Conservation (phyloP, 2,329 filamentous ascomycete species). For the Furcasterigmium furcatum region DNA sequence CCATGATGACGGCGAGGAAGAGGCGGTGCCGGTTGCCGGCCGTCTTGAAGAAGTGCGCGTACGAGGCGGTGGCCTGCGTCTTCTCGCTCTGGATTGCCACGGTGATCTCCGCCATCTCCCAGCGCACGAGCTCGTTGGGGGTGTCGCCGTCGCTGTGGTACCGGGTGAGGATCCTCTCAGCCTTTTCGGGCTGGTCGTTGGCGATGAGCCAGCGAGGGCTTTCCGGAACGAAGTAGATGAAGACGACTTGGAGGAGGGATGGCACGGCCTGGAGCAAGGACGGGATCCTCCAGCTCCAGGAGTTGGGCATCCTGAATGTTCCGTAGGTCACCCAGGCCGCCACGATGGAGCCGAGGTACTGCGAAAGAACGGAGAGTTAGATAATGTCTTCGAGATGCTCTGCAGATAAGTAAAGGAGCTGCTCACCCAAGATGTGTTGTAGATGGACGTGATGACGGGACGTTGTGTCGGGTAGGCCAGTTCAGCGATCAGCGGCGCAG, state of each 20-base stretch:
- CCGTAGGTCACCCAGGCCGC: slow-evolving; percentile 14
- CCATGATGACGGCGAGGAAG: neutral
- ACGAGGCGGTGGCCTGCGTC: slow-evolving; percentile 12
- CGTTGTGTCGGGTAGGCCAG: slow-evolving; percentile 29
- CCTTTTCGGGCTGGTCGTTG: slow-evolving; percentile 41
- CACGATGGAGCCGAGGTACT: slow-evolving; percentile 9
- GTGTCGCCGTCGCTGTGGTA: slow-evolving; percentile 45
- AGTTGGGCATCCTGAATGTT: neutral
- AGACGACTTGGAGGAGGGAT: slow-evolving; percentile 32
- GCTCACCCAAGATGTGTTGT: slow-evolving; percentile 17
- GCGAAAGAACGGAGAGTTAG: too few species aligned
- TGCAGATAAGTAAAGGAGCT: neutral
- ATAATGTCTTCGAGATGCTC: too few species aligned
- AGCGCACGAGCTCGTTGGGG: slow-evolving; percentile 38
- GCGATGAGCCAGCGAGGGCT: slow-evolving; percentile 41
- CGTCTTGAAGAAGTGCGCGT: slow-evolving; percentile 14
- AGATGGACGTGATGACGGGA: slow-evolving; percentile 25
- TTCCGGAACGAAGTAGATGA: slow-evolving; percentile 28
- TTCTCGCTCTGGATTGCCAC: slow-evolving; percentile 40
- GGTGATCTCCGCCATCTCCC: slow-evolving; percentile 46
- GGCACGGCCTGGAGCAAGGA: slow-evolving; percentile 40
- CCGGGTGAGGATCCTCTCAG: slow-evolving; percentile 37
- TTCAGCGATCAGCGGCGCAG: slow-evolving; percentile 26
- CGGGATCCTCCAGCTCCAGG: slow-evolving; percentile 39
- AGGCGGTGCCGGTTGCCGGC: slow-evolving; percentile 13